A percentile compares a stretch with the other conserved stretches of the same genome.
phyloP scores from a whole-genome alignment of 176 grass and related monocot species.

The Saccharum spontaneum region DNA sequence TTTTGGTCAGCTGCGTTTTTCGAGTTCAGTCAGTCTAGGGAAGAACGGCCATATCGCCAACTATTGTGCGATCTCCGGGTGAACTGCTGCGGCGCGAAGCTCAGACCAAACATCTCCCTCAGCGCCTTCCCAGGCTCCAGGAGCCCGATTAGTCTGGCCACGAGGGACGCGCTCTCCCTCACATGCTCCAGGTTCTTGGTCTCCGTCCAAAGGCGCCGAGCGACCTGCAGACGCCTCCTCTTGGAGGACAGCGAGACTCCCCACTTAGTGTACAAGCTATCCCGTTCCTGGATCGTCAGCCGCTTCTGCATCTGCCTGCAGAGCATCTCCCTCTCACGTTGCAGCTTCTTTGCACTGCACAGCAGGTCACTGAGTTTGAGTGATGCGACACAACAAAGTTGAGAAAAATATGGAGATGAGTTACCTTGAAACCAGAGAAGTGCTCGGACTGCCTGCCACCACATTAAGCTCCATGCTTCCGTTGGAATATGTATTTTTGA shows the following conservation, averaged over 20 bases:
- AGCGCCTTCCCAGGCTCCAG: constrained; percentile 75
- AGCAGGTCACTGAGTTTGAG: not conserved
- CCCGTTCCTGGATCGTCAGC: constrained; percentile 64
- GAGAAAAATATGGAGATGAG: not conserved
- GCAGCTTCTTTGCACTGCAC: constrained; percentile 70
- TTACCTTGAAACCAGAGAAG: constrained; percentile 63
- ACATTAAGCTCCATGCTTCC: constrained; percentile 47
- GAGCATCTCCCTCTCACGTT: constrained; percentile 85
- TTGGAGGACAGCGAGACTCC: constrained; percentile 75
- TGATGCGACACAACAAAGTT: not conserved
- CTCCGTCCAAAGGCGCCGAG: constrained; percentile 72
- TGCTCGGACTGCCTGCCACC: constrained; percentile 35
- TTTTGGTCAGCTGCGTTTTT: not conserved
- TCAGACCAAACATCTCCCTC: constrained; percentile 97
- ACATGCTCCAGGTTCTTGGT: constrained; percentile 78
- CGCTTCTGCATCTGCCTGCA: constrained; percentile 83
- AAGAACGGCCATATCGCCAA: constrained; percentile 70
- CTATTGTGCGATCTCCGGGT: constrained; percentile 52
- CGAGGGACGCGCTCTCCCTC: constrained; percentile 80
- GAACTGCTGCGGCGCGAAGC: constrained; percentile 74
- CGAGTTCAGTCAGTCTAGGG: constrained; percentile 39
- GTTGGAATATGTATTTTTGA: constrained; percentile 57
- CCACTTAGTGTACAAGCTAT: constrained; percentile 91
- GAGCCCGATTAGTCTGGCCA: constrained; percentile 80
- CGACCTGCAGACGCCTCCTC: constrained; percentile 72